Percentiles rank a stretch among this genome's conserved stretches.
phyloP scores from a whole-genome alignment of 2,329 filamentous ascomycete species.

The Colletotrichum somersetense region DNA sequence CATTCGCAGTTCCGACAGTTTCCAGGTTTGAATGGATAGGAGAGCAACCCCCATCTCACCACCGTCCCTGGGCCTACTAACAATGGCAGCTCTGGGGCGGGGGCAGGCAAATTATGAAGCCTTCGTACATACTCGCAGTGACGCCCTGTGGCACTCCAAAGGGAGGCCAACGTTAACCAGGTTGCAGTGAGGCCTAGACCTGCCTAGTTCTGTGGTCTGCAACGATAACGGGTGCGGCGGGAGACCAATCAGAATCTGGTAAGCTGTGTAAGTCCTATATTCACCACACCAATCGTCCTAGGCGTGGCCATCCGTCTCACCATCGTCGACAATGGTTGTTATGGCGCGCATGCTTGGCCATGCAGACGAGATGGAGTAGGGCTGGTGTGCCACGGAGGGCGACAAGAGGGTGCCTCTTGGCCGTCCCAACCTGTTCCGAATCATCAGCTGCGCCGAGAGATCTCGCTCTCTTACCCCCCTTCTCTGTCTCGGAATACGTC shows the following conservation, averaged over 20 bases:
- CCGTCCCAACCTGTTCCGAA: neutral
- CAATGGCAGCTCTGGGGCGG: neutral
- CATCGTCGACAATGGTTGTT: neutral
- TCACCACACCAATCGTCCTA: neutral
- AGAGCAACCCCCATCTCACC: neutral
- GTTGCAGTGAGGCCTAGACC: neutral
- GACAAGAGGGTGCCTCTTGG: neutral
- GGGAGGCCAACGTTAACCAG: neutral
- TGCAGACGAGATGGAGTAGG: neutral
- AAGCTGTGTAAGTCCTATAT: neutral
- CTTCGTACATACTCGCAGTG: neutral
- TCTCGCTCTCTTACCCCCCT: neutral
- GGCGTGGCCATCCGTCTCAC: neutral
- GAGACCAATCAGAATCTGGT: neutral
- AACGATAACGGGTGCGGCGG: neutral
- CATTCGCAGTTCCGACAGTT: conserved; percentile 4
- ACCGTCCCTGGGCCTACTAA: neutral
- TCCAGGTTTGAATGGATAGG: neutral
- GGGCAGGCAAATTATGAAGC: neutral
- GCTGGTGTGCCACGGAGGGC: neutral
- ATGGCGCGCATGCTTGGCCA: neutral
- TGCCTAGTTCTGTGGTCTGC: neutral
- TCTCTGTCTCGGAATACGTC: conserved; percentile 12
- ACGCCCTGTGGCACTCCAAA: neutral
- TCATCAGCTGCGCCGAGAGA: neutral